Conservation (phyloP, 352 stramenopile genomes). For the Globisporangium cederbergense region DNA sequence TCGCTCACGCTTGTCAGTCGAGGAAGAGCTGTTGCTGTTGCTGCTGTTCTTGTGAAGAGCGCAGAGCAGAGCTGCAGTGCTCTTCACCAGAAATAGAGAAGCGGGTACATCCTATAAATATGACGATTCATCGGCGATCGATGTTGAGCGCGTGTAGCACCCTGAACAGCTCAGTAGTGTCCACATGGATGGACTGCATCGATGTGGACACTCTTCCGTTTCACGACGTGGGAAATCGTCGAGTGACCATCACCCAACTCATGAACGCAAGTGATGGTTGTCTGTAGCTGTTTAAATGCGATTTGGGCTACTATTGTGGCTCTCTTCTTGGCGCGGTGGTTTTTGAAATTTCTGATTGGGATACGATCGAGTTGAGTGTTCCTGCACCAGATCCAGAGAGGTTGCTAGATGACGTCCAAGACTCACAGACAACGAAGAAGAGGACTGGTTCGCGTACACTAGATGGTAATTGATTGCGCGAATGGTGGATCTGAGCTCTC, state of each 20-base stretch:
- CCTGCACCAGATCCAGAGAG: no score
- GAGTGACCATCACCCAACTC: background rate
- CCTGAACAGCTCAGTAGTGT: background rate
- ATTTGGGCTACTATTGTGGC: no score
- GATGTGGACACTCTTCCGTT: background rate
- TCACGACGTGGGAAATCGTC: background rate
- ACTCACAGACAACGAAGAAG: no score
- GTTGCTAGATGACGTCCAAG: no score
- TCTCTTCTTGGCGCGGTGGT: no score
- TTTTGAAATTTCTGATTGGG: no score
- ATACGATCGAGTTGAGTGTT: no score
- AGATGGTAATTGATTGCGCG: no score
- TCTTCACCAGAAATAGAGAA: background rate
- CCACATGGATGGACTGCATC: background rate
- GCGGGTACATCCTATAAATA: background rate
- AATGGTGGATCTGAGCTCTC: no score
- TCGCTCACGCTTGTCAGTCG: background rate
- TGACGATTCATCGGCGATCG: background rate
- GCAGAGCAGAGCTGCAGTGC: background rate
- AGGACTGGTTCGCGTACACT: no score
- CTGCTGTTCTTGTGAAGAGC: background rate
- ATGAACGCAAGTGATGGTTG: background rate
- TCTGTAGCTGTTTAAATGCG: background rate
- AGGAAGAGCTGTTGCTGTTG: background rate
- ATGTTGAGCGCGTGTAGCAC: background rate